Percentiles rank a stretch among this genome's conserved stretches.
Conservation (phyloP, 345 rosid genomes). For the Sapria himalayana region DNA sequence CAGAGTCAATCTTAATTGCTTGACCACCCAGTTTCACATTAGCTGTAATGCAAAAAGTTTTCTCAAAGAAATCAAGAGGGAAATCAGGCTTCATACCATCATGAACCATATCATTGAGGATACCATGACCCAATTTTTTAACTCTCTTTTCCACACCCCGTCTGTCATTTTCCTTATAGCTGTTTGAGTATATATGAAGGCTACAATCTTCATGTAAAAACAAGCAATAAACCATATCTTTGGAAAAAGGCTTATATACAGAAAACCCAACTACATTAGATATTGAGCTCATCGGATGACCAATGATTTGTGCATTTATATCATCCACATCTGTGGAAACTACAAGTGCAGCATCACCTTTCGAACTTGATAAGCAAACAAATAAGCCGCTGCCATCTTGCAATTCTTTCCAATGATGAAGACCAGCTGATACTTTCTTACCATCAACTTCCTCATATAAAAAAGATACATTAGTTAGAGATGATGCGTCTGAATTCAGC, state of each 20-base stretch:
- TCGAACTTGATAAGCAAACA: constrained; percentile 56
- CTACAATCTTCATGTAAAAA: constrained; percentile 96
- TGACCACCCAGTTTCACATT: constrained; percentile 87
- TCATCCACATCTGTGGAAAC: constrained; percentile 40
- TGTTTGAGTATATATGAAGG: constrained; percentile 79
- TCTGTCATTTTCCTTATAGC: constrained; percentile 43
- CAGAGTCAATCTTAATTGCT: constrained; percentile 82
- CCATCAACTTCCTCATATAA: constrained; percentile 66
- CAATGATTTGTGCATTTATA: constrained; percentile 53
- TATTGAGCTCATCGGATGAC: constrained; percentile 63
- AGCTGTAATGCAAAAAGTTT: constrained; percentile 69
- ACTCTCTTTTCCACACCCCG: constrained; percentile 70
- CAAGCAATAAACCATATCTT: constrained; percentile 82
- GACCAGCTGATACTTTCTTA: constrained; percentile 45
- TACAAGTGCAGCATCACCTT: constrained; percentile 57
- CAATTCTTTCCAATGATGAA: constrained; percentile 87
- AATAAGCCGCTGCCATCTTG: constrained; percentile 59
- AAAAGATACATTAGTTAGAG: constrained; percentile 47
- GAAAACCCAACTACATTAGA: constrained; percentile 79
- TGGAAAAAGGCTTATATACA: constrained; percentile 83
- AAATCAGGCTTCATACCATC: constrained; percentile 73
- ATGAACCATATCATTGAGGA: constrained; percentile 64
- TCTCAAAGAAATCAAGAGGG: constrained; percentile 95
- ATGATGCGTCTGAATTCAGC: constrained; percentile 40
- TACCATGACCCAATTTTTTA: constrained; percentile 65